Conservation (phyloP, 768 basidiomycete species). For the Macrolepiota dolichaula region DNA sequence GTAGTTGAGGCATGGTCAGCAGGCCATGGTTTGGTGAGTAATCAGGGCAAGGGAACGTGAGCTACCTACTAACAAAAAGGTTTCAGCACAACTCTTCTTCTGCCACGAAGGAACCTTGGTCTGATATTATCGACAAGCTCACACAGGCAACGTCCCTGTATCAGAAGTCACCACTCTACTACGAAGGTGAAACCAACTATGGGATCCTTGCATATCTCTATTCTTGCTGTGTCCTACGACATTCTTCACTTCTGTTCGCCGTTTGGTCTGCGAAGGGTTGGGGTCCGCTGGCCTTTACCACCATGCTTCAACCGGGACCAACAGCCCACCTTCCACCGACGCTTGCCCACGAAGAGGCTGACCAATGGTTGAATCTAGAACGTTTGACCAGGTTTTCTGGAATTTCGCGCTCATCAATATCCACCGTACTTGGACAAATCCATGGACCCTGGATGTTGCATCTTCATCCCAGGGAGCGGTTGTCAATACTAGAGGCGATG, state of each 20-base stretch:
- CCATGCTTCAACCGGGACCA: slow-evolving; percentile 66
- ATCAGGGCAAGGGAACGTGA: background rate
- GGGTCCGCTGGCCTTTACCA: slow-evolving; percentile 73
- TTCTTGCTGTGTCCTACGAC: slow-evolving; percentile 64
- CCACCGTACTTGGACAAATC: slow-evolving; percentile 59
- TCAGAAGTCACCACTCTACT: slow-evolving; percentile 45
- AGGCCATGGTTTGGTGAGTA: slow-evolving; percentile 67
- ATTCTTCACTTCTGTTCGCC: slow-evolving; percentile 70
- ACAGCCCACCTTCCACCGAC: slow-evolving; percentile 60
- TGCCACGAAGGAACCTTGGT: slow-evolving; percentile 66
- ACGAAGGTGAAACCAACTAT: slow-evolving; percentile 55
- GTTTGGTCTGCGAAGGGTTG: slow-evolving; percentile 88
- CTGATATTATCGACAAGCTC: slow-evolving; percentile 71
- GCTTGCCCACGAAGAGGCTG: slow-evolving; percentile 40
- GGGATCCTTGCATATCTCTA: slow-evolving; percentile 69
- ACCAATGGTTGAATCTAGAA: slow-evolving; percentile 52
- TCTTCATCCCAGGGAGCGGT: slow-evolving; percentile 72
- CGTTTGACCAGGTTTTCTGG: slow-evolving; percentile 66
- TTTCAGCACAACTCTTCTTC: slow-evolving; percentile 53
- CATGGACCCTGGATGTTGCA: slow-evolving; percentile 89
- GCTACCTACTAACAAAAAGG: slow-evolving; percentile 8
- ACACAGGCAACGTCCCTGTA: slow-evolving; percentile 64
- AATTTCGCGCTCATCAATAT: slow-evolving; percentile 66
- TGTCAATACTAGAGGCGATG: slow-evolving; percentile 64
- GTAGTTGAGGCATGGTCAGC: slow-evolving; percentile 84